Evolutionary conservation across 805 yeast genomes (phyloP).

Genomic region (Metschnikowia henanensis): DNA sequence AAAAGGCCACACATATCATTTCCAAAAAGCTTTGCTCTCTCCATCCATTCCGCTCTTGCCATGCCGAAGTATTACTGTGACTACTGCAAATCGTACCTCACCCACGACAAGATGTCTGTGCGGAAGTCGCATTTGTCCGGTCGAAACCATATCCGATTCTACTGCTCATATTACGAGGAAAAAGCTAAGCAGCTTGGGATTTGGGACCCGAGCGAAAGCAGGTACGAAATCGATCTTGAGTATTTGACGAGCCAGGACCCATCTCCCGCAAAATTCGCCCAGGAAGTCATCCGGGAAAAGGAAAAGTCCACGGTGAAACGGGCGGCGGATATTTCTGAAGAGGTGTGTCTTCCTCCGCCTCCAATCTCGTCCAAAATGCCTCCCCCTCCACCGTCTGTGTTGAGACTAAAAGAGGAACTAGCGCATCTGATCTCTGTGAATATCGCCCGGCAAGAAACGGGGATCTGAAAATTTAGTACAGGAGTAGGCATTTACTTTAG

Average conservation of each 20-base stretch:
- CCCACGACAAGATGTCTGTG: conserved; percentile 88
- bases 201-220: conserved; percentile 30
- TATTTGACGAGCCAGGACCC: conserved; percentile 37
- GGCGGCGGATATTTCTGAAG: conserved; percentile 10
- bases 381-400: conserved; percentile 20
- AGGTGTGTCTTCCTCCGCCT: conserved; percentile 21
- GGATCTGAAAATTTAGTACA: too few species aligned
- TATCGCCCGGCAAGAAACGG: conserved; percentile 14
- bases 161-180: conserved; percentile 71
- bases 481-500: too few species aligned
- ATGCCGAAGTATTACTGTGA: conserved; percentile 83
- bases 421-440: conserved; percentile 14
- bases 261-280: conserved; percentile 17
- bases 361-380: conserved; percentile 17
- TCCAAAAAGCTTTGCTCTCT: too few species aligned
- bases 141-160: conserved; percentile 67
- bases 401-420: conserved; percentile 16
- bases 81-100: conserved; percentile 77
- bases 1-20: not conserved
- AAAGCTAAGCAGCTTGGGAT: conserved; percentile 32
- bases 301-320: conserved; percentile 17
- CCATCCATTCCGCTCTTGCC: not conserved
- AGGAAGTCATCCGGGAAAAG: conserved; percentile 11
- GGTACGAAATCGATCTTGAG: conserved; percentile 37
- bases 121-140: conserved; percentile 79